Base-by-base conservation (phyloP, 495 filamentous ascomycete species). In the Penicillium chermesinum region DNA sequence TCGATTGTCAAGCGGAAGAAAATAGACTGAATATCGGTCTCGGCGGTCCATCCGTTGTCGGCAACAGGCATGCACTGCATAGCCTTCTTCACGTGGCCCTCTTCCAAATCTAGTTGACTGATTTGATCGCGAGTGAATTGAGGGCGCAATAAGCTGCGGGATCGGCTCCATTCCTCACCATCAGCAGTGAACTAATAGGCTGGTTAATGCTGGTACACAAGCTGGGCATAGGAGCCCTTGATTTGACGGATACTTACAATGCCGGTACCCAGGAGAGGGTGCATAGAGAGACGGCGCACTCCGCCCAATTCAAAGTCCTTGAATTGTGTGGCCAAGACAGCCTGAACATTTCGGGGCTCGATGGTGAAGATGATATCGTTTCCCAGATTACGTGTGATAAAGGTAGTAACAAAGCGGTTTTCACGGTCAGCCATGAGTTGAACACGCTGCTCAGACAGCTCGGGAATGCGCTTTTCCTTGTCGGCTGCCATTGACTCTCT, bases 1-100 rank as follows among this genome's bases (percentile, higher is more conserved):
- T 88, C 84, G 20, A 87, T 72, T 3, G 83, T 83, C 57, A 86
- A 69, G 16, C 74, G 72, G 66, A 79, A 85, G 64, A 86, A 83
- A 27, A 86, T 69, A 8, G 67, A 61, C 49, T 80, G 79, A 37
- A 85, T 70, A 54, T 84, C 77, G 20, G 77, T 69, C 2, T 51
- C 54, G 16, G 59, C 38, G 5, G 72, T 76, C 75, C 75, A 78
- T 45, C 64, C 62, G 22, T 69, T 54, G 2, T 52, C 49, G 0
- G 61, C 65, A n/a, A 69, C 51, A 44, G 58, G 59, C 15, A 69
- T 54, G 21, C 53, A 63, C 15, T 60, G 59, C 49, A 78, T 58
- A 4, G 77, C 68, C 21, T 73, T 63, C 40, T 75, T 58, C 9
- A 78, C 66, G 51, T 77, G 71, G 13, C 56, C 58, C 46, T 82